Percentiles rank a stretch among this genome's conserved stretches.
Conservation (phyloP, 768 basidiomycete species). For the Leccinum variicolor region DNA sequence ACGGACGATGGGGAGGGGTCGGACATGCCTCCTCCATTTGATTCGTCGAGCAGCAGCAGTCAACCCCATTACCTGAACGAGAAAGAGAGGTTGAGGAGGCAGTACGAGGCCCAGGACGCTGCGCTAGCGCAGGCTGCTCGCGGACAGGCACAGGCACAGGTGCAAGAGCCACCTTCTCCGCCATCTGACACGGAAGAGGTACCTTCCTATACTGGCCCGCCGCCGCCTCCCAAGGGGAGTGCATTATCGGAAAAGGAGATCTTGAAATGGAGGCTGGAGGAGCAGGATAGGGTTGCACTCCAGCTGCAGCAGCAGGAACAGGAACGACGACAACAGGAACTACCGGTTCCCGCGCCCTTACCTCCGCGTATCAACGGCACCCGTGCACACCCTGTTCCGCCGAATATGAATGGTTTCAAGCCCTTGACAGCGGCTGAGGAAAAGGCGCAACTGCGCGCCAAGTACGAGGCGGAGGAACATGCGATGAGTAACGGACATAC, state of each 20-base stretch:
- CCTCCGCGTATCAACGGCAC: constrained; percentile 25
- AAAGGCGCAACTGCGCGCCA: constrained; percentile 65
- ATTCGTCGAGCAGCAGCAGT: constrained; percentile 34
- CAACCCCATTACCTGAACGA: constrained; percentile 46
- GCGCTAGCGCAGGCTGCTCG: constrained; percentile 38
- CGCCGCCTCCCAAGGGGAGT: constrained; percentile 16
- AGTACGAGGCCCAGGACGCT: constrained; percentile 66
- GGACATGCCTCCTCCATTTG: constrained; percentile 55
- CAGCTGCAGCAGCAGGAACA: constrained; percentile 18
- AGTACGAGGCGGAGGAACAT: constrained; percentile 57
- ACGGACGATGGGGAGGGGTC: constrained; percentile 18
- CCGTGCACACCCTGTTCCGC: constrained; percentile 31
- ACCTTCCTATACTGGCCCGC: constrained; percentile 22
- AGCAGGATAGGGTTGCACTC: constrained; percentile 45
- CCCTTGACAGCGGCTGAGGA: constrained; percentile 73
- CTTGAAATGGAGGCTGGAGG: constrained; percentile 53
- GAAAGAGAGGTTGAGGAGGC: constrained; percentile 65
- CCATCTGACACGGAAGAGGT: constrained; percentile 18
- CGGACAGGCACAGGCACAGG: constrained; percentile 10
- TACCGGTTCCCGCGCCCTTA: constrained; percentile 15
- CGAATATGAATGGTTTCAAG: constrained; percentile 21
- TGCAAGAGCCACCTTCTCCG: constrained; percentile 9
- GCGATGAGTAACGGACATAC: constrained; percentile 23
- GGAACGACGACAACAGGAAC: constrained; percentile 3
- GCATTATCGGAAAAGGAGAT: constrained; percentile 54